These are phyloP conservation scores for Hypocreales sp. DNA, from an alignment of 2,329 filamentous ascomycete genomes.

Conservation along the genomic window DNA sequence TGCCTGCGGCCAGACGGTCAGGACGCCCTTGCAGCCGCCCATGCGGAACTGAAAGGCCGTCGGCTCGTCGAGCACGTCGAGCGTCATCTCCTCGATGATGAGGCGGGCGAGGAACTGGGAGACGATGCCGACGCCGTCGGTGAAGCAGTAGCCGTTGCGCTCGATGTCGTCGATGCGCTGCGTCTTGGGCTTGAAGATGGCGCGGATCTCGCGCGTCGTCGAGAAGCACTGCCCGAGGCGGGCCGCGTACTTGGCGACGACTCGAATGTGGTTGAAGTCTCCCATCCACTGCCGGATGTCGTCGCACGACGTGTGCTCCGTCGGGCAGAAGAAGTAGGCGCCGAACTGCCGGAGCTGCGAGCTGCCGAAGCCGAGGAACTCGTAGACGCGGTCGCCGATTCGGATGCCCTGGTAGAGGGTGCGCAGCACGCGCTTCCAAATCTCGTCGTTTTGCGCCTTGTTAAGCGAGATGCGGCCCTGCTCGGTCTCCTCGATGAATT, in stretches of 20 bases:
- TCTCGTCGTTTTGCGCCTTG: slow-evolving; percentile 43
- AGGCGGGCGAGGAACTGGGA: slow-evolving; percentile 61
- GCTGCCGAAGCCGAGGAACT: slow-evolving; percentile 89
- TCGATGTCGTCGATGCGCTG: slow-evolving; percentile 56
- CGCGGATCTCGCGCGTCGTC: slow-evolving; percentile 62
- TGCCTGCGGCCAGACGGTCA: slow-evolving; percentile 58
- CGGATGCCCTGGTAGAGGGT: slow-evolving; percentile 63
- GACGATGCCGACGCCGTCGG: slow-evolving; percentile 89
- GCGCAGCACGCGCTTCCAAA: slow-evolving; percentile 61
- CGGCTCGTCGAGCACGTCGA: slow-evolving; percentile 44
- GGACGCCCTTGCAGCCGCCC: slow-evolving; percentile 81
- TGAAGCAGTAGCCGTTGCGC: slow-evolving; percentile 57
- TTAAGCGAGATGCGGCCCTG: slow-evolving; percentile 39
- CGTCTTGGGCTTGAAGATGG: slow-evolving; percentile 42
- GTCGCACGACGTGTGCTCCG: slow-evolving; percentile 48
- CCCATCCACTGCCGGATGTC: slow-evolving; percentile 82
- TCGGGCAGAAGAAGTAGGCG: slow-evolving; percentile 81
- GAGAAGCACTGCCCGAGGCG: slow-evolving; percentile 92
- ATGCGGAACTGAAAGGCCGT: slow-evolving; percentile 87
- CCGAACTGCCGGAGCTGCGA: slow-evolving; percentile 88
- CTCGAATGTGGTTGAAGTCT: slow-evolving; percentile 61
- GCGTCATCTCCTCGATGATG: slow-evolving; percentile 53
- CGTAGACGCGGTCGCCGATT: slow-evolving; percentile 67
- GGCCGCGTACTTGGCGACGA: slow-evolving; percentile 81
- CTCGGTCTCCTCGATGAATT: slow-evolving; percentile 69